Percentiles rank a stretch among this genome's conserved stretches.
phyloP scores from a whole-genome alignment of 129 eudicot species.

The Apium graveolens region DNA sequence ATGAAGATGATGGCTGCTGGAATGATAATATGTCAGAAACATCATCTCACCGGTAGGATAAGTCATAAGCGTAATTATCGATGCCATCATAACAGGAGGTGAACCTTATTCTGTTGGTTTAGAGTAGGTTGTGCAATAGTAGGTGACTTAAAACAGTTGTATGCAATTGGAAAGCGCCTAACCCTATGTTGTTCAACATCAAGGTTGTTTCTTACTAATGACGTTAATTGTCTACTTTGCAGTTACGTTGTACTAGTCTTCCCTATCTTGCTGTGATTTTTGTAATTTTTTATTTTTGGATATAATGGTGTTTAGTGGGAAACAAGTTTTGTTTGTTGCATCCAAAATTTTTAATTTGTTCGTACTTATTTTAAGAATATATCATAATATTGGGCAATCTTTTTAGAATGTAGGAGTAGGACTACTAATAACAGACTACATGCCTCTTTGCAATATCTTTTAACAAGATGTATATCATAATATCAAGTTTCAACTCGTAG shows the following conservation, averaged over 20 bases:
- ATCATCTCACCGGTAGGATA: constrained; percentile 21
- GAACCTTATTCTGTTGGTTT: not conserved
- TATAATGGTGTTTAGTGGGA: not conserved
- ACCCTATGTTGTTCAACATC: not conserved
- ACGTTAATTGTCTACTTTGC: not conserved
- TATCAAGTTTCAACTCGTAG: too few relatives aligned
- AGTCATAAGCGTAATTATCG: constrained; percentile 18
- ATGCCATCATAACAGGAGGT: constrained; percentile 29
- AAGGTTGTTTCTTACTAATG: not conserved
- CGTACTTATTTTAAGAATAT: not conserved
- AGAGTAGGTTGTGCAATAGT: not conserved
- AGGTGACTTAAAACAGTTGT: constrained; percentile 5
- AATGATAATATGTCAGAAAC: constrained; percentile 11
- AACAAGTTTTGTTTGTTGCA: not conserved
- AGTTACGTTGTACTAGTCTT: not conserved
- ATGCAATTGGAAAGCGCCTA: not conserved
- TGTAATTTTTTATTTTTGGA: not conserved
- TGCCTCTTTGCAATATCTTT: too few relatives aligned
- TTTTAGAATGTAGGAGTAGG: too few relatives aligned
- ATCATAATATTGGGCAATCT: not conserved
- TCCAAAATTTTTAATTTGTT: not conserved
- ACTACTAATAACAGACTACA: too few relatives aligned
- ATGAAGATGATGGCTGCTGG: constrained; percentile 21
- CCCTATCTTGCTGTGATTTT: not conserved
- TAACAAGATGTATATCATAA: too few relatives aligned